Evolutionary conservation across 805 yeast species (phyloP).

Genomic region (Saccharomyces cerevisiae): DNA sequence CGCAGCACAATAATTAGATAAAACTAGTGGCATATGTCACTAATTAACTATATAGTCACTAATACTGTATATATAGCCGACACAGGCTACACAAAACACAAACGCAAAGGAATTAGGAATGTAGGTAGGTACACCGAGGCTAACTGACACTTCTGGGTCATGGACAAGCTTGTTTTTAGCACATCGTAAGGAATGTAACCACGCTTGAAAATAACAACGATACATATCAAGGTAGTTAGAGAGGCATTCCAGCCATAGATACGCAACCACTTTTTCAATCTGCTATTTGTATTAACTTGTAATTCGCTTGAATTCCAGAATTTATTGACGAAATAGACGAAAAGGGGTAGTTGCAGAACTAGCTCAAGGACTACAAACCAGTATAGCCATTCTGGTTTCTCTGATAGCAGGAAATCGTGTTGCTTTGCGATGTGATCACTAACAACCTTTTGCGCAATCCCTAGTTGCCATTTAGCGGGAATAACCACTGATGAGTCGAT

Average conservation of each 20-base stretch:
- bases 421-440: constrained; percentile 55
- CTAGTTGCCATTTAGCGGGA: constrained; percentile 38
- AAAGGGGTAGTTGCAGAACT: constrained; percentile 71
- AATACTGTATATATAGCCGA: background rate
- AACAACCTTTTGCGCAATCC: constrained; percentile 42
- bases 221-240: constrained; percentile 68
- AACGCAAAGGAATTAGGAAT: constrained; percentile 23
- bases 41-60: background rate
- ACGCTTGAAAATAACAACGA: constrained; percentile 37
- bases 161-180: constrained; percentile 7
- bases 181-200: constrained; percentile 20
- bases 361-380: constrained; percentile 67
- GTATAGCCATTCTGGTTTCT: constrained; percentile 64
- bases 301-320: constrained; percentile 1
- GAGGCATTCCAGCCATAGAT: constrained; percentile 79
- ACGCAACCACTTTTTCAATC: constrained; percentile 32
- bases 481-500: constrained; percentile 69
- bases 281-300: constrained; percentile 5
- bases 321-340: constrained; percentile 34
- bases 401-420: constrained; percentile 59
- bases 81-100: constrained; percentile 7
- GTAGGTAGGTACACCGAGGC: constrained; percentile 27
- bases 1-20: background rate
- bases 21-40: background rate
- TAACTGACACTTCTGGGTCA: constrained; percentile 18